Conservation (phyloP, 2,329 filamentous ascomycete genomes). For the Pseudogymnoascus sp. region DNA sequence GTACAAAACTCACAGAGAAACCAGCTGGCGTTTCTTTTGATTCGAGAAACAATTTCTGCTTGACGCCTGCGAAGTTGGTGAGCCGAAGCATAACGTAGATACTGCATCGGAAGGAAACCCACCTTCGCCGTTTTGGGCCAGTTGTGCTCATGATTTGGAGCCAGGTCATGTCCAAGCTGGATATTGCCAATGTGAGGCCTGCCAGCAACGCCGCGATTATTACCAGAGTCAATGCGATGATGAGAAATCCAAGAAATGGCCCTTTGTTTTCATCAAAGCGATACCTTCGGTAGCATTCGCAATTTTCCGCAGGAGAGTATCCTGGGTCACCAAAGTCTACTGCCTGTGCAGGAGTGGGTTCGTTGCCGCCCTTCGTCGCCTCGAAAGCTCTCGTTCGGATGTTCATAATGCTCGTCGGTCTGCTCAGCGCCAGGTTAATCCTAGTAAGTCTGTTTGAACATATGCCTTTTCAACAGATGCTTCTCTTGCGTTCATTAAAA, state of each 20-base stretch:
- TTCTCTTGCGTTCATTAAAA: neutral
- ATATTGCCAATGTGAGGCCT: constrained; percentile 22
- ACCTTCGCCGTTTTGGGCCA: constrained; percentile 18
- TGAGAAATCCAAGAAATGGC: neutral
- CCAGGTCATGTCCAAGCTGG: constrained; percentile 20
- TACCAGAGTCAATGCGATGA: constrained; percentile 15
- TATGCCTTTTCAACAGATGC: neutral
- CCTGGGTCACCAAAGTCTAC: neutral
- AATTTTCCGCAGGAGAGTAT: neutral
- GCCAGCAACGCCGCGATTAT: constrained; percentile 17
- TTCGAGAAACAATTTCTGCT: constrained; percentile 14
- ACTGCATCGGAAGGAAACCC: neutral
- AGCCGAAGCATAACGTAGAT: neutral
- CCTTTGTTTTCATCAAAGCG: neutral
- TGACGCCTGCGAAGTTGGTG: constrained; percentile 16
- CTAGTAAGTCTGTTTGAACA: neutral
- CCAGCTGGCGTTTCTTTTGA: constrained; percentile 22
- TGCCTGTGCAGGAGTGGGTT: neutral
- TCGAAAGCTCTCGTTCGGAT: neutral
- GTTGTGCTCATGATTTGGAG: constrained; percentile 18
- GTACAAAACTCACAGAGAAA: constrained; percentile 19
- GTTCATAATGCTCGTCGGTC: neutral
- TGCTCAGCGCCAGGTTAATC: neutral
- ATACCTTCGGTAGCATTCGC: constrained; percentile 2
- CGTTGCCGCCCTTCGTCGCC: neutral